Percentiles rank a stretch among this genome's conserved stretches.
These are phyloP conservation scores for Globisporangium abappressorium DNA, from an alignment of 352 stramenopile species.

Conservation along the genomic window DNA sequence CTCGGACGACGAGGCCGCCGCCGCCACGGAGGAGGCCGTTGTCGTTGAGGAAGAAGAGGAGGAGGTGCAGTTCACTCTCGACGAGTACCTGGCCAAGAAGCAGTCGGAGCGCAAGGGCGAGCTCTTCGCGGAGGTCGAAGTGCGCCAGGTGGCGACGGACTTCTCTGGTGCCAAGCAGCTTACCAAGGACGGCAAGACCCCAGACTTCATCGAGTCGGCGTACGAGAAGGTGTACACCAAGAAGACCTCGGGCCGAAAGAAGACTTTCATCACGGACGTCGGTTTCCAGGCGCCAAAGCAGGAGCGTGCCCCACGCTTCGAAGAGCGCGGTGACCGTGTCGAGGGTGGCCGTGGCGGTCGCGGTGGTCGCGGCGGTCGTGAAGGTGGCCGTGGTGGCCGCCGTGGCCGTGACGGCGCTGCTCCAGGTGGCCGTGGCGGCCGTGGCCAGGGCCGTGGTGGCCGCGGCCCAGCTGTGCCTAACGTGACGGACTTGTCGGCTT, in stretches of 20 bases:
- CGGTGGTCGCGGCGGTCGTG: conserved; percentile 42
- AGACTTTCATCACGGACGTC: conserved; percentile 88
- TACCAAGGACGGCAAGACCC: conserved; percentile 86
- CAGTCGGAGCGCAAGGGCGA: conserved; percentile 65
- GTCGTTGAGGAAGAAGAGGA: conserved; percentile 70
- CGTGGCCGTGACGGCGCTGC: conserved; percentile 14
- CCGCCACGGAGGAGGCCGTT: conserved; percentile 33
- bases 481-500: conserved; percentile 81
- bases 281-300: conserved; percentile 72
- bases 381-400: conserved; percentile 40
- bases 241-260: conserved; percentile 94
- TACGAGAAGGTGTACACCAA: conserved; percentile 95
- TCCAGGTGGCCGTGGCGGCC: conserved; percentile 47
- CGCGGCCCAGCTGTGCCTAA: conserved; percentile 41
- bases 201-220: conserved; percentile 84
- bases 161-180: conserved; percentile 75
- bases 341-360: conserved; percentile 51
- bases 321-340: conserved; percentile 45
- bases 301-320: conserved; percentile 55
- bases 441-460: conserved; percentile 33
- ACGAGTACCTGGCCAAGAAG: conserved; percentile 85
- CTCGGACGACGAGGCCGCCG: conserved; percentile 57
- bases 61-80: conserved; percentile 78
- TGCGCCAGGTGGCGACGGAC: conserved; percentile 88
- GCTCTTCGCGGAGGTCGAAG: conserved; percentile 78